Evolutionary conservation across 345 rosid species (phyloP).

Genomic region (Pelargonium nanum): DNA sequence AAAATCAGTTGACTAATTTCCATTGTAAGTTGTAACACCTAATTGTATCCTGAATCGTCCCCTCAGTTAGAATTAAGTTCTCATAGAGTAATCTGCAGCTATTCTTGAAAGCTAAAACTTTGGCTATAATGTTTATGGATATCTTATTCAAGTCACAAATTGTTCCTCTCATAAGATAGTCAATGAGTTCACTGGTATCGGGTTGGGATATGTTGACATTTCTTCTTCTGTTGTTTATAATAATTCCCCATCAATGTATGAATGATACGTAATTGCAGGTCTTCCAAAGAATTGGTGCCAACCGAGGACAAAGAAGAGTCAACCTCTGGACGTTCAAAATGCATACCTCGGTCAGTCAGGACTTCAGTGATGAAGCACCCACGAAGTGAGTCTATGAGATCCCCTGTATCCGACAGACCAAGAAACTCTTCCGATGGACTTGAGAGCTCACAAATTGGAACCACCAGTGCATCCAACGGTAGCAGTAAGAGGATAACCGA

Average conservation of each 20-base stretch:
- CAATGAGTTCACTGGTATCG: too few species aligned
- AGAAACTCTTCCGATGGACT: conserved; percentile 43
- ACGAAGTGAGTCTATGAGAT: conserved; percentile 53
- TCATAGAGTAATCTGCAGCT: background rate
- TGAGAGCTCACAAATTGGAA: conserved; percentile 18
- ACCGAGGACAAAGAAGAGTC: conserved; percentile 38
- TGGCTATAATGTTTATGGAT: background rate
- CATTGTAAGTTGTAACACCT: background rate
- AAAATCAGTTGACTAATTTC: background rate
- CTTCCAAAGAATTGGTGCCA: conserved; percentile 34
- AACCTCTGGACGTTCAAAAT: conserved; percentile 40
- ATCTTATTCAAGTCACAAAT: too few species aligned
- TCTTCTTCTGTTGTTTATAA: background rate
- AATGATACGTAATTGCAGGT: conserved; percentile 30
- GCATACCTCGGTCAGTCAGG: conserved; percentile 52
- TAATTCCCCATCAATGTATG: background rate
- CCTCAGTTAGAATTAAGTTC: background rate
- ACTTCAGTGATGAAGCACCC: conserved; percentile 54
- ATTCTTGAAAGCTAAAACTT: background rate
- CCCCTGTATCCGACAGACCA: conserved; percentile 52
- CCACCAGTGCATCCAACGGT: conserved; percentile 16
- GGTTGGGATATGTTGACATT: background rate
- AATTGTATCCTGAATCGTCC: background rate
- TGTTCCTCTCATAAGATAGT: too few species aligned
- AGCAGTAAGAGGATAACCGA: conserved; percentile 51